These are phyloP conservation scores for Amylostereum areolatum DNA, from an alignment of 1,284 basidiomycete genomes.

Conservation along the genomic window DNA sequence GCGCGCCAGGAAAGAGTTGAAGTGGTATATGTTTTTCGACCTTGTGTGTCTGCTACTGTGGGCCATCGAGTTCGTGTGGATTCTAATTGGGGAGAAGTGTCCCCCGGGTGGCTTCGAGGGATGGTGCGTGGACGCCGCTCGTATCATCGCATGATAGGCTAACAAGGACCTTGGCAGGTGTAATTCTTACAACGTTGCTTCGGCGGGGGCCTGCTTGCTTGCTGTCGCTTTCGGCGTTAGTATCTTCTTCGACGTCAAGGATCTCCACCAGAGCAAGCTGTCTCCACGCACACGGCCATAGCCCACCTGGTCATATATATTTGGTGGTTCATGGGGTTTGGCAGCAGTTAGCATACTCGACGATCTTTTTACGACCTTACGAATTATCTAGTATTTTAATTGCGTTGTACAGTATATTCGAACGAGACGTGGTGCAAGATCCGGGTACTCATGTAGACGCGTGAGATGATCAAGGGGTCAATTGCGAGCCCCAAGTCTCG, in stretches of 20 bases:
- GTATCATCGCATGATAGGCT: not conserved
- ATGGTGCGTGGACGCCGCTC: slow-evolving; percentile 41
- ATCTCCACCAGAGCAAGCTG: slow-evolving; percentile 49
- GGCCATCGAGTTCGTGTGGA: slow-evolving; percentile 53
- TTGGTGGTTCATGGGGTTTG: no score
- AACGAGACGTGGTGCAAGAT: no score
- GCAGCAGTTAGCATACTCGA: not conserved
- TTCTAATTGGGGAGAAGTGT: slow-evolving; percentile 56
- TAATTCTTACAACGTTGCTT: slow-evolving; percentile 61
- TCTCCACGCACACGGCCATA: slow-evolving; percentile 39
- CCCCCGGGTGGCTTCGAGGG: slow-evolving; percentile 54
- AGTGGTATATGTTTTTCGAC: slow-evolving; percentile 48
- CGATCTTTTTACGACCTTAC: slow-evolving; percentile 7
- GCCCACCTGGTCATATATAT: not conserved
- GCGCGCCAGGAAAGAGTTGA: slow-evolving; percentile 43
- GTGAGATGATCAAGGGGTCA: no score
- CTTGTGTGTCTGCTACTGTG: slow-evolving; percentile 44
- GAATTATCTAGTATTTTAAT: no score
- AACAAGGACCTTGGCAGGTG: slow-evolving; percentile 39
- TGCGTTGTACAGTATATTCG: no score
- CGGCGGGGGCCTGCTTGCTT: slow-evolving; percentile 53
- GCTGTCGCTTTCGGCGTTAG: slow-evolving; percentile 48
- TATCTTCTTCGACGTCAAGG: slow-evolving; percentile 61
- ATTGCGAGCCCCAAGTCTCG: no score
- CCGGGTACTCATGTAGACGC: no score